Conservation (phyloP, 768 basidiomycete genomes). For the Boletales sp. region DNA sequence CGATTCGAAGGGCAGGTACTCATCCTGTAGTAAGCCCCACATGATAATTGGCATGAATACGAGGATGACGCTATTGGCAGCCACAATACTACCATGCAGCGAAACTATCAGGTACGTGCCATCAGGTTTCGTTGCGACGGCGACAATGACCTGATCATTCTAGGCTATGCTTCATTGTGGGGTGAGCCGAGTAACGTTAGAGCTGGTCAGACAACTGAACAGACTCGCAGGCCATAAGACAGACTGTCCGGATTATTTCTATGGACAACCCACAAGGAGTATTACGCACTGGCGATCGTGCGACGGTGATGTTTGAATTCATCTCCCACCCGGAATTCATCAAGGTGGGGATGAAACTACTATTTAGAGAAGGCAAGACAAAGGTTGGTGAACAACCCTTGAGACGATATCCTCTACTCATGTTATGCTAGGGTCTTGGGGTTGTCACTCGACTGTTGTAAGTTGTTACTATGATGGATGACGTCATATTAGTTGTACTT, state of each 20-base stretch:
- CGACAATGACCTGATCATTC: background rate
- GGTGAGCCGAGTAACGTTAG: conserved; percentile 37
- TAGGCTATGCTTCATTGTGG: conserved; percentile 94
- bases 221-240: conserved; percentile 68
- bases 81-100: conserved; percentile 90
- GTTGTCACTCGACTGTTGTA: conserved; percentile 63
- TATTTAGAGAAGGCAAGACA: conserved; percentile 95
- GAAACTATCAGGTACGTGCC: conserved; percentile 76
- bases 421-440: conserved; percentile 57
- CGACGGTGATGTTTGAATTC: conserved; percentile 93
- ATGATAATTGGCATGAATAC: background rate
- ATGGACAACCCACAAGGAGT: conserved; percentile 90
- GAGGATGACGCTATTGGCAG: conserved; percentile 34
- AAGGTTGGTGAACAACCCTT: conserved; percentile 51
- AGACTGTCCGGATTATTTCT: conserved; percentile 86
- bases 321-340: conserved; percentile 89
- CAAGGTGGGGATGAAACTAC: conserved; percentile 88
- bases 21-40: conserved; percentile 73
- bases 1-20: conserved; percentile 93
- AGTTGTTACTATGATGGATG: background rate
- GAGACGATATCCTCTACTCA: conserved; percentile 7
- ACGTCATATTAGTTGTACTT: conserved; percentile 13
- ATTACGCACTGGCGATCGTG: conserved; percentile 91
- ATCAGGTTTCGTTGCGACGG: background rate
- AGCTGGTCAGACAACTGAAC: background rate